Base-by-base conservation (phyloP, 1,284 basidiomycete genomes). In the Fomitopsis palustris region DNA sequence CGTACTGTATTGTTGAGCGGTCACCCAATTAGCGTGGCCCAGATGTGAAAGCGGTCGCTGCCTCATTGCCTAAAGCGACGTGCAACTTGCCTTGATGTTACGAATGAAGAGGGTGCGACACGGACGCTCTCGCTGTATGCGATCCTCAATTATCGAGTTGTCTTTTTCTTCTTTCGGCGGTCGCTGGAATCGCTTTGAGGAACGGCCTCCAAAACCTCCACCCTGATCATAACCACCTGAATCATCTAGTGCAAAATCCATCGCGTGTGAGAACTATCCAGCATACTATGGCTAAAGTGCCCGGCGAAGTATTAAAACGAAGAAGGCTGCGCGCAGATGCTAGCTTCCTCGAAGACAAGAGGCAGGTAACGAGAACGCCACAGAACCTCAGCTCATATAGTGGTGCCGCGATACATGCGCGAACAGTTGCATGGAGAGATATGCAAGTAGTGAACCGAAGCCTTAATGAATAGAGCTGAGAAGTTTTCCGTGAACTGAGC, bases 101-200 rank as follows among this genome's bases (percentile, higher is more conserved):
- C 96, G 90, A 63, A 98, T 95, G 72, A 99, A 99, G 39, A 99
- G 78, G 1, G 95, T 98, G 54, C 96, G 85, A 74, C 96, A 97
- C 1, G 95, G 95, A 67, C 93, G 84, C 76, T 97, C 96, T 67
- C 91, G 87, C 71, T 93, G 87, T 64, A 95, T 90, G 62, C 93
- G 86, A 72, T 95, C 90, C 78, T 92, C 90, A 77, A 95, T 95
- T 64, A 94, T 86, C 31, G 86, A 88, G 71, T 92, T 90, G 79
- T 90, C 84, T 75, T 92, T 91, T 76, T 90, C 89, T 72, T 92
- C 88, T 77, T 84, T 83, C 73, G 90, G 87, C 70, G 85, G 86
- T 64, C 85, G 85, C 63, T 65, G 67, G 31, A 66, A 67, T 59
- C 75, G 69, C 78, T 82, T 75, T 77, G 78, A 69, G 71, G 74